Percentiles rank a stretch among this genome's conserved stretches.
Evolutionary conservation across 2,329 filamentous ascomycete genomes (phyloP).

Genomic region (Botrytis medusae): DNA sequence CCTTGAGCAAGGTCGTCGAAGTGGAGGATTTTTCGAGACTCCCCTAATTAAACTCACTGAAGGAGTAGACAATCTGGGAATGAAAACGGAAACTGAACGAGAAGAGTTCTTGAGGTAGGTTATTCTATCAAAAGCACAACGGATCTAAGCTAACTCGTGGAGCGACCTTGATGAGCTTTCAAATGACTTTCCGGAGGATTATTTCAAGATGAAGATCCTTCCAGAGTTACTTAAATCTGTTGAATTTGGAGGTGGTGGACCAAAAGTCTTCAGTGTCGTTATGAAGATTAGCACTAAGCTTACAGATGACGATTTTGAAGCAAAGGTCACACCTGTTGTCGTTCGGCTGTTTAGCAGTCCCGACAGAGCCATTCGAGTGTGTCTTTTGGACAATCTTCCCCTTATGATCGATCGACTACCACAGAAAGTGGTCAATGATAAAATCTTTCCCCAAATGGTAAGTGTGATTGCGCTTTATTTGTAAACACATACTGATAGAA

Average conservation of each 20-base stretch:
- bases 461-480: constrained; percentile 29
- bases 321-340: constrained; percentile 79
- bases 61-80: constrained; percentile 85
- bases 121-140: not conserved
- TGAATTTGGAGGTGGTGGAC: constrained; percentile 95
- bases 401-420: constrained; percentile 88
- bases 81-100: constrained; percentile 81
- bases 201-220: constrained; percentile 95
- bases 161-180: constrained; percentile 79
- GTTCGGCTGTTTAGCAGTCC: constrained; percentile 86
- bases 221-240: constrained; percentile 97
- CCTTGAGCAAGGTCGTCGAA: constrained; percentile 80
- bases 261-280: constrained; percentile 83
- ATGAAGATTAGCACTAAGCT: constrained; percentile 90
- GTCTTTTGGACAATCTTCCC: constrained; percentile 82
- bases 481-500: constrained; percentile 26
- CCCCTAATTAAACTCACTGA: constrained; percentile 89
- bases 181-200: constrained; percentile 95
- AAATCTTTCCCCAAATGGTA: constrained; percentile 93
- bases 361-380: constrained; percentile 88
- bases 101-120: constrained; percentile 75
- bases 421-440: constrained; percentile 89
- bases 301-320: constrained; percentile 84
- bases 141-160: constrained; percentile 20
- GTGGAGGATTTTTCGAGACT: constrained; percentile 87